These are phyloP conservation scores for Solanum stenotomum DNA, from an alignment of 257 asterid species.

Conservation along the genomic window DNA sequence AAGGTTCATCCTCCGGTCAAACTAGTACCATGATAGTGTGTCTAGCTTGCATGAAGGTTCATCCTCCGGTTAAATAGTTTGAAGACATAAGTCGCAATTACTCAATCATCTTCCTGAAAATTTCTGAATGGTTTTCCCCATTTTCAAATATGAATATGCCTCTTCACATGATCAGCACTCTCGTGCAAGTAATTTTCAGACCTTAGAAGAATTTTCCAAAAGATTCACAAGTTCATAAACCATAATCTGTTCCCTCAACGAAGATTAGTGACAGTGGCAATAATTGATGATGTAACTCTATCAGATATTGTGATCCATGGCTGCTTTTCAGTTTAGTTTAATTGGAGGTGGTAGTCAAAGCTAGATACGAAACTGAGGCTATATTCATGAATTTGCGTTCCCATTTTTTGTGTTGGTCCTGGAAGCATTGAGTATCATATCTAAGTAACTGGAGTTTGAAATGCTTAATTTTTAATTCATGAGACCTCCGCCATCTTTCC, in stretches of 20 bases:
- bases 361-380: background rate
- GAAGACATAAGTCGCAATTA: background rate
- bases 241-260: background rate
- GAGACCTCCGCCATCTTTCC: background rate
- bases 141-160: background rate
- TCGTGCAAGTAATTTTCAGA: background rate
- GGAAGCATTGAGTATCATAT: no score
- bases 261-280: background rate
- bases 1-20: background rate
- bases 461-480: background rate
- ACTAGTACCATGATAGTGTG: background rate
- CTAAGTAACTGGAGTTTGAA: background rate
- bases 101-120: background rate
- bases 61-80: background rate
- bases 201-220: background rate
- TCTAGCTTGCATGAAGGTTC: background rate
- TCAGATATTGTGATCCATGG: slow-evolving; percentile 1
- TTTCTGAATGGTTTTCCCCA: background rate
- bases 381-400: background rate
- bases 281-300: background rate
- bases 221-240: background rate
- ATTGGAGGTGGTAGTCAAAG: background rate
- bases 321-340: background rate
- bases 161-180: background rate
- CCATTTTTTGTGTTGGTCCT: background rate